Percentiles rank a stretch among this genome's conserved stretches.
Evolutionary conservation across 345 rosid species (phyloP).

Genomic region (Clarkia xantiana): DNA sequence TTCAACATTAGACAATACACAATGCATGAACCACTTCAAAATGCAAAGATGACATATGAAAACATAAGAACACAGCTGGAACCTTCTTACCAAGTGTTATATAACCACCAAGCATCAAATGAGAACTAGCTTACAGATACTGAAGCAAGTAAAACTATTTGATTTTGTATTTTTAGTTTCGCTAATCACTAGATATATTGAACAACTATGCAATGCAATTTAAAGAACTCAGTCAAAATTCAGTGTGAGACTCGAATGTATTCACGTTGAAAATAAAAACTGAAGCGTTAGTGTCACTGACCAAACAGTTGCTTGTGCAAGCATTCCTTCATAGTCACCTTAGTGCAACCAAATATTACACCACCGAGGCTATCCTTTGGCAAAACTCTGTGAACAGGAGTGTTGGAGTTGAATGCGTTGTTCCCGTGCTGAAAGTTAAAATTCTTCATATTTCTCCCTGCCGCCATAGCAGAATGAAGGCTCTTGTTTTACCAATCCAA

Average conservation of each 20-base stretch:
- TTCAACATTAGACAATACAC: no score
- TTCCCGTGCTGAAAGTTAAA: not conserved
- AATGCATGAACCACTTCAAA: no score
- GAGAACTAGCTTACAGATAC: no score
- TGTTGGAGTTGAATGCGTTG: not conserved
- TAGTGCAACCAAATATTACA: conserved; percentile 60
- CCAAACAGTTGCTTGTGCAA: conserved; percentile 52
- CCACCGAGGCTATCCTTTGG: conserved; percentile 46
- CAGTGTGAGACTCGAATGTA: not conserved
- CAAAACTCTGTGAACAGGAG: conserved; percentile 24
- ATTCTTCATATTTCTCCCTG: conserved; percentile 2
- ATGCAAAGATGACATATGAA: no score
- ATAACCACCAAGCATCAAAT: no score
- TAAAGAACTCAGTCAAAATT: no score
- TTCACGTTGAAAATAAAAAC: not conserved
- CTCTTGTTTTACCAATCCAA: no score
- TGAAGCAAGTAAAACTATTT: not conserved
- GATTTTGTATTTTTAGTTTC: no score
- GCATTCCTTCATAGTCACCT: conserved; percentile 44
- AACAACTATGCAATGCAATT: not conserved
- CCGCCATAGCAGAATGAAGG: not conserved
- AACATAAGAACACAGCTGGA: no score
- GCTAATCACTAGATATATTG: no score
- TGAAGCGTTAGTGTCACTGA: conserved; percentile 15
- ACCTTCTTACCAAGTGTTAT: no score